Evolutionary conservation across 129 eudicot genomes (phyloP).

Genomic region (sunflower (Helianthus annuus)): DNA sequence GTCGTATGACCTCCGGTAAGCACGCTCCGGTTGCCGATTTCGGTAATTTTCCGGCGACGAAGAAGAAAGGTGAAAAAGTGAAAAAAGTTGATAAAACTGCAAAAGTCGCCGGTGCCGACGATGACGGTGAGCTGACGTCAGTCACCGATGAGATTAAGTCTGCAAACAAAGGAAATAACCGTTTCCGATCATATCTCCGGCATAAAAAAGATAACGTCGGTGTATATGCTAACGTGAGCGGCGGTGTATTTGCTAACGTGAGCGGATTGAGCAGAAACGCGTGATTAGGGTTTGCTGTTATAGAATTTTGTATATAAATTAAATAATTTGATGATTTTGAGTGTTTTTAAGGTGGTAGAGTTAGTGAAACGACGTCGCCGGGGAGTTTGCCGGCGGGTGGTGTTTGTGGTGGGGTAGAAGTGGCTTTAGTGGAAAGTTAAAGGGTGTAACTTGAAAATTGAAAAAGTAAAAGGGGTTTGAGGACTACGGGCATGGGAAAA

Average conservation of each 20-base stretch:
- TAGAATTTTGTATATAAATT: not conserved
- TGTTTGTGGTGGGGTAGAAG: conserved; percentile 22
- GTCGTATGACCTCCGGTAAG: conserved; percentile 26
- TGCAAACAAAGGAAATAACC: conserved; percentile 32
- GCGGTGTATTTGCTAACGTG: conserved; percentile 39
- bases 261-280: conserved; percentile 41
- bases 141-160: conserved; percentile 17
- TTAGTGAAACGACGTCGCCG: not conserved
- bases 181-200: conserved; percentile 44
- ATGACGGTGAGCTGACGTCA: conserved; percentile 18
- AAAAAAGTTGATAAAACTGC: conserved; percentile 29
- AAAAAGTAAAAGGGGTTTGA: conserved; percentile 22
- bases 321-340: not conserved
- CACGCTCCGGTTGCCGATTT: conserved; percentile 17
- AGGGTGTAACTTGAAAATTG: conserved; percentile 16
- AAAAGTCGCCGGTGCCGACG: conserved; percentile 32
- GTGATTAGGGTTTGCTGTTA: conserved; percentile 4
- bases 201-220: conserved; percentile 49
- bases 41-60: conserved; percentile 2
- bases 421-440: conserved; percentile 27
- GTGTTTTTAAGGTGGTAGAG: not conserved
- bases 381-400: conserved; percentile 3
- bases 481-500: conserved; percentile 21
- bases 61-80: conserved; percentile 23
- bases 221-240: conserved; percentile 25